phyloP scores from a whole-genome alignment of 1,284 basidiomycete genomes.

The Xerocomus cyaneibrunnescens region DNA sequence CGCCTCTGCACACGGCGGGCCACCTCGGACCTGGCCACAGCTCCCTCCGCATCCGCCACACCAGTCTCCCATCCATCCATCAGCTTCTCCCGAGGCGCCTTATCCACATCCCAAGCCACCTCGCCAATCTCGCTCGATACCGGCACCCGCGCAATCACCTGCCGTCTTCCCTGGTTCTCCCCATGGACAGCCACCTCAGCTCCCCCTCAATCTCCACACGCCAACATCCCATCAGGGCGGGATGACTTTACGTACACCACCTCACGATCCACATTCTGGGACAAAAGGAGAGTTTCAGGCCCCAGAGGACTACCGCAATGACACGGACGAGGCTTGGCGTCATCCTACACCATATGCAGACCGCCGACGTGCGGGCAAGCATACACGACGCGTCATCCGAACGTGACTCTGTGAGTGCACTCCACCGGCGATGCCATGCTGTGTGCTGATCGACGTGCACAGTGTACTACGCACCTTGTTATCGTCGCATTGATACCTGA shows the following conservation, averaged over 20 bases:
- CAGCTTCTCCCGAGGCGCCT: slow-evolving; percentile 9
- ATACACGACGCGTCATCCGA: slow-evolving; percentile 62
- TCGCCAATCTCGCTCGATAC: slow-evolving; percentile 27
- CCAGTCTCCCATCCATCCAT: slow-evolving; percentile 27
- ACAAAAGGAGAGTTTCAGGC: slow-evolving; percentile 42
- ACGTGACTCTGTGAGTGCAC: slow-evolving; percentile 35
- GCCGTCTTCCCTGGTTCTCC: slow-evolving; percentile 31
- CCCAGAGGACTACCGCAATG: slow-evolving; percentile 46
- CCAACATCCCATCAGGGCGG: slow-evolving; percentile 36
- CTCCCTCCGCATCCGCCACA: slow-evolving; percentile 29
- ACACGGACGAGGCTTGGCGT: slow-evolving; percentile 63
- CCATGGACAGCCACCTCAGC: slow-evolving; percentile 37
- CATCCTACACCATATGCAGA: slow-evolving; percentile 65
- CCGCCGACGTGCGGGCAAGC: slow-evolving; percentile 69
- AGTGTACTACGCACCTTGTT: slow-evolving; percentile 2
- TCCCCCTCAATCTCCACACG: slow-evolving; percentile 44
- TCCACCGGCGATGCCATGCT: background rate
- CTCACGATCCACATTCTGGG: slow-evolving; percentile 40
- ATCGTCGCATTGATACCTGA: slow-evolving; percentile 25
- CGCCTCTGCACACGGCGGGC: slow-evolving; percentile 11
- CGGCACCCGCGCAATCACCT: slow-evolving; percentile 29
- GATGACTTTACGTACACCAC: slow-evolving; percentile 44
- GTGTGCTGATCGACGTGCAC: slow-evolving; percentile 1
- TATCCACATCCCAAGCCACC: slow-evolving; percentile 25
- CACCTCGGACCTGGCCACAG: slow-evolving; percentile 30